Evolutionary conservation across 257 asterid genomes (phyloP), one percentile per base, ranked within the genome.

Genomic region (Marsdenia floribunda): DNA sequence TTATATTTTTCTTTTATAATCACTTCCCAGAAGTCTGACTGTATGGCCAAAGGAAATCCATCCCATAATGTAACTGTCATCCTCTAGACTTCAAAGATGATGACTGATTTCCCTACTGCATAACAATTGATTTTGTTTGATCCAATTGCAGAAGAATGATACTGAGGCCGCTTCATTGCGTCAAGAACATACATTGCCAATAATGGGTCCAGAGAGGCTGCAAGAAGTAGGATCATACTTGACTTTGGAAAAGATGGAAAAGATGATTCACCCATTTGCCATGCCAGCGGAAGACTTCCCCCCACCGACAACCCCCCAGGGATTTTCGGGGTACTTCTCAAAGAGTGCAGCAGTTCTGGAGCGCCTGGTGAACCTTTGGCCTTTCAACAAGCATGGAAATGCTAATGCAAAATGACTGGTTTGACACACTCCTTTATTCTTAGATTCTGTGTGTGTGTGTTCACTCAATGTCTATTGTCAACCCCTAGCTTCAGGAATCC

Each of bases 241-340:
- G 83, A 93, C 96, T 1, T 67, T 89, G 59, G 95, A 83, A 82
- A 89, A 77, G 89, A 84, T 91, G 96, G 98, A 93, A 82, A 89
- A 80, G 73, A 84, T 93, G 96, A 76, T 89, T 24, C 93, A 88
- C 50, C 86, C 90, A 38, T 93, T 88, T 72, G 97, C 98, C 46
- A 93, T 93, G 97, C 98, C 98, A 10, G 96, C 96, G 0, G 98
- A 93, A 83, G 97, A 93, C 77, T 93, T 93, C 71, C 97, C 98
- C 40, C 98, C 98, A 8, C 92, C 97, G 11, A 52, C 95, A 8
- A 78, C 79, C 59, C 98, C 99, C 46, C 98, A 93, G 76, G 96
- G 93, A 71, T 93, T 93, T 75, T 76, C 96, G 0, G 97, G 99
- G 77, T 89, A 92, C 83, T 95, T 95, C 88, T 90, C 98, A 19